These are phyloP conservation scores for Phytophthora nicotianae DNA, from an alignment of 352 stramenopile genomes.

Conservation along the genomic window DNA sequence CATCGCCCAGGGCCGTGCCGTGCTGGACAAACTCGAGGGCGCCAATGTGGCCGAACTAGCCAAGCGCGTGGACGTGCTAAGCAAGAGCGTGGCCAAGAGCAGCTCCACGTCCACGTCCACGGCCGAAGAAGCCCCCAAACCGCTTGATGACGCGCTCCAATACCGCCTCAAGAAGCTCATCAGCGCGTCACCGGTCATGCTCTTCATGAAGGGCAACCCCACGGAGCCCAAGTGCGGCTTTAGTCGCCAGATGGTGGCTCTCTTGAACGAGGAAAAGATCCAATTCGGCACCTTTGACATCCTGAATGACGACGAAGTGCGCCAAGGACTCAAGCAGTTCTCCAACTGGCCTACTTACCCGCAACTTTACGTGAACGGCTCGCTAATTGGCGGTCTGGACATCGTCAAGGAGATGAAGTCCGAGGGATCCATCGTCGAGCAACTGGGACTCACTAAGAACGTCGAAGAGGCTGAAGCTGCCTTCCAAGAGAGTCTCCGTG, in stretches of 20 bases:
- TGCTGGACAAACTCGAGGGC: conserved; percentile 86
- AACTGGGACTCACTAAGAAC: conserved; percentile 77
- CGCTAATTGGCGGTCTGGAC: conserved; percentile 96
- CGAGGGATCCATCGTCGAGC: conserved; percentile 78
- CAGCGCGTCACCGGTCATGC: conserved; percentile 92
- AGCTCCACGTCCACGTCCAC: conserved; percentile 17
- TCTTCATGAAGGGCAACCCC: conserved; percentile 99
- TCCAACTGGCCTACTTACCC: conserved; percentile 99
- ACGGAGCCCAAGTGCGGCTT: conserved; percentile 96
- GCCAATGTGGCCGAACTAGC: conserved; percentile 85
- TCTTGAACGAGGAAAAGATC: conserved; percentile 93
- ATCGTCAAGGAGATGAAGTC: conserved; percentile 97
- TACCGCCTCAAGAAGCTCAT: conserved; percentile 86
- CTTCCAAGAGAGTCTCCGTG: conserved; percentile 86
- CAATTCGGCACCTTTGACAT: conserved; percentile 98
- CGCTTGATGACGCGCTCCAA: conserved; percentile 66
- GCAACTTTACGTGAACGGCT: conserved; percentile 98
- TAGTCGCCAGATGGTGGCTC: conserved; percentile 92
- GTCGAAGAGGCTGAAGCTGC: conserved; percentile 77
- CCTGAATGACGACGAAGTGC: conserved; percentile 94
- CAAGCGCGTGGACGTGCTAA: conserved; percentile 84
- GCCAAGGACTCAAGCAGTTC: conserved; percentile 96
- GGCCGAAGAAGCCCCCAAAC: conserved; percentile 27
- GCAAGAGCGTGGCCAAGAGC: conserved; percentile 82
- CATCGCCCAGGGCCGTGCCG: conserved; percentile 72